These are phyloP conservation scores for Gyrodon tennesseensis DNA, from an alignment of 1,284 basidiomycete genomes.

Conservation along the genomic window DNA sequence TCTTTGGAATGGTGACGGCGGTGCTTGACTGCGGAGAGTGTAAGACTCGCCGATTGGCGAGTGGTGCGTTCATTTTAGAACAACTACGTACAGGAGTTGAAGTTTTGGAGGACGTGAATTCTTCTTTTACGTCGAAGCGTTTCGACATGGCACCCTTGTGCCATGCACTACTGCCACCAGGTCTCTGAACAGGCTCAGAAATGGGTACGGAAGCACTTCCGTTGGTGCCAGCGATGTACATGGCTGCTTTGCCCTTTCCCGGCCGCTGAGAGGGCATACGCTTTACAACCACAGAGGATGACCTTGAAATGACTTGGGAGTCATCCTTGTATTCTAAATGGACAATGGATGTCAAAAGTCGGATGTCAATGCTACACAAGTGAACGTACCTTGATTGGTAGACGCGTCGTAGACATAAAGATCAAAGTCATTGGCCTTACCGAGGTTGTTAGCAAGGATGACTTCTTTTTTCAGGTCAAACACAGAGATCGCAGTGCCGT, in stretches of 20 bases:
- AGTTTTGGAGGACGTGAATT: slow-evolving; percentile 43
- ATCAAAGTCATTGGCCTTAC: slow-evolving; percentile 97
- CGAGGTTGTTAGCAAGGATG: slow-evolving; percentile 93
- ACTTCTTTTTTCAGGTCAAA: slow-evolving; percentile 99
- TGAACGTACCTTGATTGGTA: slow-evolving; percentile 80
- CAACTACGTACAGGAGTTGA: slow-evolving; percentile 42
- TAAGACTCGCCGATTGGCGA: slow-evolving; percentile 34
- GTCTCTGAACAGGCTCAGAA: slow-evolving; percentile 51
- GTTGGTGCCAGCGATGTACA: slow-evolving; percentile 72
- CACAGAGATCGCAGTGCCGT: slow-evolving; percentile 97
- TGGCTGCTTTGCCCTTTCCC: slow-evolving; percentile 90
- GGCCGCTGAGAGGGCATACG: slow-evolving; percentile 82
- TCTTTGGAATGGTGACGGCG: slow-evolving; percentile 38
- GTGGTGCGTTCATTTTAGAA: slow-evolving; percentile 16
- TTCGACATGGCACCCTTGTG: slow-evolving; percentile 79
- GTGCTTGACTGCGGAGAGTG: slow-evolving; percentile 38
- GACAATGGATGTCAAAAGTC: not conserved
- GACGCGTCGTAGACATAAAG: slow-evolving; percentile 81
- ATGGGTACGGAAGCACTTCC: slow-evolving; percentile 48
- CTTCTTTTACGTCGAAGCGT: slow-evolving; percentile 87
- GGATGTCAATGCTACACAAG: not conserved
- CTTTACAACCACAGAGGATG: slow-evolving; percentile 91
- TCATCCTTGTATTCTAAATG: slow-evolving; percentile 89
- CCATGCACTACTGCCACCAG: slow-evolving; percentile 49
- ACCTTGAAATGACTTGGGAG: slow-evolving; percentile 86